Evolutionary conservation across 2,329 filamentous ascomycete genomes (phyloP), one percentile per base, ranked within the genome.

Genomic region (Amesomyces nigricolor): DNA sequence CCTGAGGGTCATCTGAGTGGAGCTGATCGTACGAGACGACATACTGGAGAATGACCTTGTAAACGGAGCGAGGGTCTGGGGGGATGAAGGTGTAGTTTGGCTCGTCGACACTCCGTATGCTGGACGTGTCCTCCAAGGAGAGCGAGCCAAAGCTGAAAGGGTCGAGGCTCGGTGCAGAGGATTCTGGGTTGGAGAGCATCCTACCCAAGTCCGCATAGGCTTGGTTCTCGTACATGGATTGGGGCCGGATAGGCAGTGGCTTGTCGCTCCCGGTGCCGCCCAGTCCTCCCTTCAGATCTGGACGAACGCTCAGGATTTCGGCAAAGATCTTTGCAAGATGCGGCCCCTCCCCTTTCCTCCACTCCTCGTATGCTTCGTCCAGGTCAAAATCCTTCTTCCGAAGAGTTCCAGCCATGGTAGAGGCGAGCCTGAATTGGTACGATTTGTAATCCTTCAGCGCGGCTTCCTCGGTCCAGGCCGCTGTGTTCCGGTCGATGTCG

Each of bases 321-420:
- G 95, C 78, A 78, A 99, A 94, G 83, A 97, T 91, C 63, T 94
- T 88, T 5, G 91, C 94, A 42, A 99, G 75, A 63, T 95, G 89
- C 11, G 88, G 87, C 3, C 82, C 81, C 70, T 99, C 94, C n/a
- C 85, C 82, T 67, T 89, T 92, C 70, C 91, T 95, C 94, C 94
- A 99, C 43, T 83, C 77, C 61, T 91, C 85, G 68, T 91, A 99
- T 3, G 87, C 86, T 58, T 95, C 91, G 54, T 96, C 90, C 16
- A 88, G 73, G 58, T 96, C 90, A 70, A 99, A 99, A 69, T 99
- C 92, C 47, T 91, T 84, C 62, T 81, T 86, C 55, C 86, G 83
- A 47, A 99, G 72, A 0, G 92, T 91, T 56, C 83, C 88, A 45
- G 82, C 78, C 60, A 87, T 88, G 66, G 89, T 86, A 7, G 92